Evolutionary conservation across 192 early-diverging fungal genomes (phyloP).

Genomic region (Lobosporangium transversale): DNA sequence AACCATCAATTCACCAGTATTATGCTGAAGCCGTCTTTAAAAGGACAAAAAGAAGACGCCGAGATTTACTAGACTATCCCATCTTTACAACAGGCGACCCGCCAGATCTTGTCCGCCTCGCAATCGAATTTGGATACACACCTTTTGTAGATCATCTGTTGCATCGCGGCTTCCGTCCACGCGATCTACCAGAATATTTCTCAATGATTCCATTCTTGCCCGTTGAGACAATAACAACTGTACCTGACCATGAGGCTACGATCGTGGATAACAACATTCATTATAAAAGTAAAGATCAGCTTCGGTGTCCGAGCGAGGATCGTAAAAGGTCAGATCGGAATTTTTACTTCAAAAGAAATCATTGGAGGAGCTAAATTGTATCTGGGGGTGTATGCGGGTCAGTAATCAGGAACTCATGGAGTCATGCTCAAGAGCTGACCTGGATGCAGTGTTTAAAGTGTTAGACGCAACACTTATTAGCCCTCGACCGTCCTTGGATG

Average conservation of each 20-base stretch:
- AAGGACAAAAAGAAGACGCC: constrained; percentile 18
- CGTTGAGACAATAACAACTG: no score
- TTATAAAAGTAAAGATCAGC: no score
- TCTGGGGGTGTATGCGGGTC: constrained; percentile 38
- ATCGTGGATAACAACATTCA: neutral
- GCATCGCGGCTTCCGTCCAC: constrained; percentile 37
- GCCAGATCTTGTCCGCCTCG: constrained; percentile 35
- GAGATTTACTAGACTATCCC: constrained; percentile 41
- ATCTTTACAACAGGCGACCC: constrained; percentile 47
- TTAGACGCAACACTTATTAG: constrained; percentile 24
- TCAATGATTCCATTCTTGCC: constrained; percentile 17
- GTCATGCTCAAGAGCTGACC: constrained; percentile 32
- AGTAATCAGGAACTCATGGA: constrained; percentile 42
- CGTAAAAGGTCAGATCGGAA: neutral
- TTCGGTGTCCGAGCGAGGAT: no score
- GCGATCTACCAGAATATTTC: constrained; percentile 43
- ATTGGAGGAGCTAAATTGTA: constrained; percentile 27
- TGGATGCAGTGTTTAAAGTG: constrained; percentile 18
- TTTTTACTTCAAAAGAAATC: constrained; percentile 15
- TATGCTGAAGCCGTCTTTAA: neutral
- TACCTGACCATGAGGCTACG: neutral
- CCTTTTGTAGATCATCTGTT: constrained; percentile 47
- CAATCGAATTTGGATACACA: constrained; percentile 45
- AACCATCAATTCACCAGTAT: no score
- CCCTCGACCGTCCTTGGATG: constrained; percentile 10